Base-by-base conservation (phyloP, 805 yeast genomes). In the Novakomyces olei region DNA sequence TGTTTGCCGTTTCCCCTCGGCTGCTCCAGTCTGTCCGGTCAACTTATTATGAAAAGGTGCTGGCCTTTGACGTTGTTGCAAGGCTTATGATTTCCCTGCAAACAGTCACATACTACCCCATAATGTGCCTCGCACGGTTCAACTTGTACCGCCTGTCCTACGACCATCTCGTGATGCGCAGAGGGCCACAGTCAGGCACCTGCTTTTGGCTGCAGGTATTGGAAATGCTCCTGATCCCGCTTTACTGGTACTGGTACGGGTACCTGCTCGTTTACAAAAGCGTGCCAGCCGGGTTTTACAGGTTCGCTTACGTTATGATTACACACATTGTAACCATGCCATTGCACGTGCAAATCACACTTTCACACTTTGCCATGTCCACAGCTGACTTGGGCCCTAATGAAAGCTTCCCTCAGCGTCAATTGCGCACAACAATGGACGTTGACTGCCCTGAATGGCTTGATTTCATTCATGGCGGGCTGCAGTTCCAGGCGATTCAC, bases 401-500 rank as follows among this genome's bases (percentile, higher is more conserved):
- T 27, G 94, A 80, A 49, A 63, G 80, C 5, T 80, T 80, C 46
- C 67, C 72, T 0, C 71, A 75, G 38, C 63, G 88, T 40, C 93
- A 80, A 53, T 47, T 80, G 2, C 62, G 94, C 43, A 81, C 94
- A 1, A 80, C 93, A 2, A 81, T 80, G 93, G 94, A 80, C 48
- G 92, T 80, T 22, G 85, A 75, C 44, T 80, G 94, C 55, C 93
- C 94, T 2, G 72, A 67, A 39, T 80, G 93, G 93, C 60, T 80
- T 31, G 94, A 80, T 49, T 81, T 69, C 44, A 60, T 80, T 46
- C 94, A 80, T 46, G 94, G 94, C 5, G 94, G 94, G 0, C 61
- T 80, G 34, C 94, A 80, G 51, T 80, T 78, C 57, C 94, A 80
- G 49, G 88, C 83, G 0, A 68, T 80, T 33, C 94, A 80, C 49